Percentiles rank a stretch among this genome's conserved stretches.
Conservation (phyloP, 2,329 filamentous ascomycete species). For the Bertia moriformis region DNA sequence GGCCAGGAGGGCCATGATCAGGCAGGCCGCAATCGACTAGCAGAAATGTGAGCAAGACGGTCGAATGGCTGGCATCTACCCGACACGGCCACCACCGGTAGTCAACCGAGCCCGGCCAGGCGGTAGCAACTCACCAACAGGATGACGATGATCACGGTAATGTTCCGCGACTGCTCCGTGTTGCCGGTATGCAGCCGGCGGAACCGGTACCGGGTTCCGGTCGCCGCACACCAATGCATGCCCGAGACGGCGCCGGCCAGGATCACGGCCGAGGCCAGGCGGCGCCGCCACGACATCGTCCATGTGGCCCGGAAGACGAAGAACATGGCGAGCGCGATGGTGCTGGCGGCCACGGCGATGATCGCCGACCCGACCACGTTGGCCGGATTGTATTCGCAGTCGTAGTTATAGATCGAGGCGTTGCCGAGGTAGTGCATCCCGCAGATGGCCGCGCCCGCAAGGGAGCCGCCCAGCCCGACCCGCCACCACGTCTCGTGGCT, state of each 20-base stretch:
- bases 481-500: slow-evolving; percentile 41
- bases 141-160: slow-evolving; percentile 61
- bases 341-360: slow-evolving; percentile 61
- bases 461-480: slow-evolving; percentile 45
- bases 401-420: slow-evolving; percentile 66
- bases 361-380: slow-evolving; percentile 55
- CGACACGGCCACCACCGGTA: slow-evolving; percentile 3
- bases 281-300: slow-evolving; percentile 68
- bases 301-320: slow-evolving; percentile 64
- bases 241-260: slow-evolving; percentile 65
- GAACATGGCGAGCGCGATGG: slow-evolving; percentile 58
- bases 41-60: slow-evolving; percentile 3
- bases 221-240: slow-evolving; percentile 74
- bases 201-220: slow-evolving; percentile 55
- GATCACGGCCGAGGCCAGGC: slow-evolving; percentile 48
- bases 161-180: slow-evolving; percentile 36
- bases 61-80: no score
- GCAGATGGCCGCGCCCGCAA: slow-evolving; percentile 63
- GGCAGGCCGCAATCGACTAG: slow-evolving; percentile 47
- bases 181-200: slow-evolving; percentile 23
- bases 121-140: slow-evolving; percentile 37
- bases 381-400: slow-evolving; percentile 39
- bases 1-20: slow-evolving; percentile 39
- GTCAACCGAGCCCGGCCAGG: background rate
- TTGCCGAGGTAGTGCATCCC: slow-evolving; percentile 87